Conservation (phyloP, 1,284 basidiomycete species). For the Somion occarium region DNA sequence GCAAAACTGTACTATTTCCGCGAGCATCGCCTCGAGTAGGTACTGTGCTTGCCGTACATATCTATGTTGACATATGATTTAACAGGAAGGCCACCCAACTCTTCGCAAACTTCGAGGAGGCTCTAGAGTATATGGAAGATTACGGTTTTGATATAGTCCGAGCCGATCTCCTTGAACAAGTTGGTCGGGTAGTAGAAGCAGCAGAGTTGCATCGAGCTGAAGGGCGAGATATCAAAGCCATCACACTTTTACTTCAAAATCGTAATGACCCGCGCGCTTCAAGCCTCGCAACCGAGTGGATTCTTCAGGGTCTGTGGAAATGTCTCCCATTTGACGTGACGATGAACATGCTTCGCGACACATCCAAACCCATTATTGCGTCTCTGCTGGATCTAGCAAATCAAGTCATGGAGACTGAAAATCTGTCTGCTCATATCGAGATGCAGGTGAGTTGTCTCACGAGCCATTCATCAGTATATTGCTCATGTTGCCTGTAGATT, state of each 20-base stretch:
- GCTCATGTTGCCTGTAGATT: slow-evolving; percentile 13
- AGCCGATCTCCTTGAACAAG: slow-evolving; percentile 43
- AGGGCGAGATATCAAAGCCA: slow-evolving; percentile 45
- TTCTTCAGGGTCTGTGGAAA: slow-evolving; percentile 26
- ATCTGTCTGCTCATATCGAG: slow-evolving; percentile 1
- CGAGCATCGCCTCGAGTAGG: slow-evolving; percentile 40
- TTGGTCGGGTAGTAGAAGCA: slow-evolving; percentile 44
- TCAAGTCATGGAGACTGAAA: slow-evolving; percentile 1
- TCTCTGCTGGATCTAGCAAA: slow-evolving; percentile 12
- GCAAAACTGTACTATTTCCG: slow-evolving; percentile 51
- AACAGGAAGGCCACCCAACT: slow-evolving; percentile 42
- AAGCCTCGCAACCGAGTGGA: slow-evolving; percentile 16
- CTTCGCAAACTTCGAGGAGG: slow-evolving; percentile 49
- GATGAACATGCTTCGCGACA: slow-evolving; percentile 9
- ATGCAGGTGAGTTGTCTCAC: slow-evolving; percentile 20
- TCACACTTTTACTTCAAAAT: slow-evolving; percentile 40
- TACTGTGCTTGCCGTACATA: slow-evolving; percentile 11
- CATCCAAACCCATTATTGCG: slow-evolving; percentile 7
- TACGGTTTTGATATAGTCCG: slow-evolving; percentile 48
- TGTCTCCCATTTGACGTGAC: slow-evolving; percentile 23
- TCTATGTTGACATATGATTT: background rate
- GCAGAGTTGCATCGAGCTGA: slow-evolving; percentile 51
- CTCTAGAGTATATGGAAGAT: slow-evolving; percentile 53
- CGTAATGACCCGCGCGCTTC: slow-evolving; percentile 11
- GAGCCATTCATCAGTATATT: background rate